These are phyloP conservation scores for Thinopyrum elongatum DNA, from an alignment of 176 grass and related monocot species.

Conservation along the genomic window DNA sequence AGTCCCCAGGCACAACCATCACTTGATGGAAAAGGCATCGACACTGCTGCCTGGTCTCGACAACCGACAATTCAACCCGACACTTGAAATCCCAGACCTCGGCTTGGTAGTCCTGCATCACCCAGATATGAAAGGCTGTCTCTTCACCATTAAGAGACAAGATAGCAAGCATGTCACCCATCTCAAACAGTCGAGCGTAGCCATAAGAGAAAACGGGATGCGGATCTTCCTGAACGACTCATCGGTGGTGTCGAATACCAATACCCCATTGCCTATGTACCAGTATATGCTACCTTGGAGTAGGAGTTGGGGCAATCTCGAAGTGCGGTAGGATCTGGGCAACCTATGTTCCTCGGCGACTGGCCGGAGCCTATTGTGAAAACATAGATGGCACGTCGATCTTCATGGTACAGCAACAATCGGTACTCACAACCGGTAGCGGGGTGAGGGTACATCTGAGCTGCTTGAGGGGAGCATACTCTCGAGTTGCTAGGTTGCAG, in stretches of 20 bases:
- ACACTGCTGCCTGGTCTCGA: not conserved
- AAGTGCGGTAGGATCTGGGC: too few species aligned
- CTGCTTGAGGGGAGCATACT: too few species aligned
- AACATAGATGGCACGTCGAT: not conserved
- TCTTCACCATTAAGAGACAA: too few species aligned
- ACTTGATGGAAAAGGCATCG: too few species aligned
- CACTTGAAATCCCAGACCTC: not conserved
- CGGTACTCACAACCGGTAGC: too few species aligned
- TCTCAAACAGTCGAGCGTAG: too few species aligned
- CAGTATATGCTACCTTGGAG: not conserved
- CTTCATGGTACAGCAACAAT: too few species aligned
- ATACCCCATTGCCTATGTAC: not conserved
- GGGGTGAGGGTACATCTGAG: too few species aligned
- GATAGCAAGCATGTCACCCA: too few species aligned
- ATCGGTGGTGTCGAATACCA: not conserved
- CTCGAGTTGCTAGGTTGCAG: too few species aligned
- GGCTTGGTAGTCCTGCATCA: not conserved
- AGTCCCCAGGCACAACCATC: not conserved
- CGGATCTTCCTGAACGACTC: too few species aligned
- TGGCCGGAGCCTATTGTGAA: not conserved
- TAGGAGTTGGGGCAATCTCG: not conserved
- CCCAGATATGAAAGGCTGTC: not conserved
- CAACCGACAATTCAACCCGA: not conserved
- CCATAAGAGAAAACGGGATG: too few species aligned
- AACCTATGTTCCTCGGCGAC: not conserved